Conservation (phyloP, 306 rosid species). For the Potentilla sterilis region DNA sequence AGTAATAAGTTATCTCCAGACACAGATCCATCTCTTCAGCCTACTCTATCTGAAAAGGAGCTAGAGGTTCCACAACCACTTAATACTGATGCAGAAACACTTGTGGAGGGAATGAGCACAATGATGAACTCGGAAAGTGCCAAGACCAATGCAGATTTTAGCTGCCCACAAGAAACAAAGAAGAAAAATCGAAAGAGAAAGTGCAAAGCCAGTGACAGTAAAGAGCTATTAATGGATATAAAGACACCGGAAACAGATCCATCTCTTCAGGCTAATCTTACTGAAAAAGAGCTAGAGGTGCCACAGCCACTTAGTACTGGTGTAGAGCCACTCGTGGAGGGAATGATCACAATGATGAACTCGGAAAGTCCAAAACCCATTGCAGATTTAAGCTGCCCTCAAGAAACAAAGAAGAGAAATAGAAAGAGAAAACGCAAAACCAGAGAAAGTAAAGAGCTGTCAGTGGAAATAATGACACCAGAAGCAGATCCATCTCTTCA, state of each 20-base stretch:
- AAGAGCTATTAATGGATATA: background rate
- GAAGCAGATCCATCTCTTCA: constrained; percentile 24
- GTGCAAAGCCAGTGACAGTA: background rate
- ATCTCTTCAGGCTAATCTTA: constrained; percentile 16
- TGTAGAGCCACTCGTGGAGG: constrained; percentile 1
- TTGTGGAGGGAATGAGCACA: constrained; percentile 16
- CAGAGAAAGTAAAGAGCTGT: constrained; percentile 21
- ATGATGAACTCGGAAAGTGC: constrained; percentile 21
- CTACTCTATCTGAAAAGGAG: background rate
- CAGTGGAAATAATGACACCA: constrained; percentile 18
- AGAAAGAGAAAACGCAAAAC: background rate
- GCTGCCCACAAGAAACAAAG: background rate
- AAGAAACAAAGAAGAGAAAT: background rate
- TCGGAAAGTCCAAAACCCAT: constrained; percentile 16
- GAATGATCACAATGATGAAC: constrained; percentile 15
- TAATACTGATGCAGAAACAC: constrained; percentile 18
- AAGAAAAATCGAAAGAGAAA: background rate
- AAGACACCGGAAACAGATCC: constrained; percentile 15
- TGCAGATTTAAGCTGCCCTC: background rate
- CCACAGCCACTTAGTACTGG: background rate
- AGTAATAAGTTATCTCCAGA: background rate
- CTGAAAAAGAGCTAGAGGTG: background rate
- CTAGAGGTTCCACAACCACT: constrained; percentile 3
- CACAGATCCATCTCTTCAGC: constrained; percentile 1
- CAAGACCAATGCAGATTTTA: background rate